Evolutionary conservation across 2,329 filamentous ascomycete genomes (phyloP).

Genomic region (Aspergillus eucalypticola): DNA sequence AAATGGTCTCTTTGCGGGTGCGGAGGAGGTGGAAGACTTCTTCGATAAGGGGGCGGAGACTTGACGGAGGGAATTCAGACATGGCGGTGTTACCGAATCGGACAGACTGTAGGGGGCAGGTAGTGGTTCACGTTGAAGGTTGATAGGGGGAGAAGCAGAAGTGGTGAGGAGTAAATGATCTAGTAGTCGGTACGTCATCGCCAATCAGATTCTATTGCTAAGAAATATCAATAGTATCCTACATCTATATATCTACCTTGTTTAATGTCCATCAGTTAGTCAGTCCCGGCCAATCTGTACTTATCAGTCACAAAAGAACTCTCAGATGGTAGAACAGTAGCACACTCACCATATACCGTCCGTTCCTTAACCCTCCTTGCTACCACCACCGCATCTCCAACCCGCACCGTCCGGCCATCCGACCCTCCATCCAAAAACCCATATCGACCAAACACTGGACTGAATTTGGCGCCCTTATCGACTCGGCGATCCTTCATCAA

Average conservation of each 20-base stretch:
- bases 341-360: conserved; percentile 55
- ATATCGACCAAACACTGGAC: conserved; percentile 73
- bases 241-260: not conserved
- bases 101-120: not conserved
- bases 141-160: not conserved
- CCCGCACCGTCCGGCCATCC: conserved; percentile 44
- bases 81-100: conserved; percentile 12
- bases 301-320: not conserved
- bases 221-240: not conserved
- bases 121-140: not conserved
- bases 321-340: not conserved
- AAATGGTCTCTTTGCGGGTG: conserved; percentile 58
- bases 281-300: conserved; percentile 22
- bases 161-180: not conserved
- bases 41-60: conserved; percentile 45
- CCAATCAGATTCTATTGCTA: not conserved
- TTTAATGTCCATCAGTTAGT: conserved; percentile 17
- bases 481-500: conserved; percentile 70
- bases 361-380: conserved; percentile 53
- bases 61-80: conserved; percentile 34
- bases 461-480: conserved; percentile 66
- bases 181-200: not conserved
- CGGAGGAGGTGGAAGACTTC: conserved; percentile 58
- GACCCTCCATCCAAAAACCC: conserved; percentile 56
- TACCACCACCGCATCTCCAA: conserved; percentile 60